A percentile compares a stretch with the other conserved stretches of the same genome.
These are phyloP conservation scores for Mycena galericulata DNA, from an alignment of 768 basidiomycete species.

Conservation along the genomic window DNA sequence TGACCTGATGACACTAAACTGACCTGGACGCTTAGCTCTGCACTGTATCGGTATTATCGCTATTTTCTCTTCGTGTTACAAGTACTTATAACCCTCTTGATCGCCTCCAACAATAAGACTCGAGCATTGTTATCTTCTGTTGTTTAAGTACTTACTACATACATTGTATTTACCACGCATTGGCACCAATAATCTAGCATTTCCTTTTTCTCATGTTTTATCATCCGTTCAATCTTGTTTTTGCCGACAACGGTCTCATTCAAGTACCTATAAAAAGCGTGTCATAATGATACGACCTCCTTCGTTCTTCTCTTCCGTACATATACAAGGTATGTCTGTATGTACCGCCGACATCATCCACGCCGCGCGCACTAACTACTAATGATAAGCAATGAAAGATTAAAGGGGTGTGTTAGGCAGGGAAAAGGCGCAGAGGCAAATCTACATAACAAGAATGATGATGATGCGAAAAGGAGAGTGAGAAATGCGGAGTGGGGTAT, in stretches of 20 bases:
- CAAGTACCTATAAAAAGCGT: not conserved
- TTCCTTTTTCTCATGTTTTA: too few relatives aligned
- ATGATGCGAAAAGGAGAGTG: slow-evolving; percentile 15
- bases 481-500: slow-evolving; percentile 27
- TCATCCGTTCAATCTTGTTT: too few relatives aligned
- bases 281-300: slow-evolving; percentile 22
- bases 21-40: too few relatives aligned
- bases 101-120: not conserved
- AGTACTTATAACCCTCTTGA: slow-evolving; percentile 16
- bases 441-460: slow-evolving; percentile 18
- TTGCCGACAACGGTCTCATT: too few relatives aligned
- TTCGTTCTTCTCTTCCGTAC: not conserved
- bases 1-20: slow-evolving; percentile 41
- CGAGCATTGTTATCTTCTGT: not conserved
- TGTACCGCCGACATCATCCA: not conserved
- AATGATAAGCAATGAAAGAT: slow-evolving; percentile 37
- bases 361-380: not conserved
- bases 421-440: not conserved
- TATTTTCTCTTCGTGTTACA: too few relatives aligned
- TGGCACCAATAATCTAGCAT: too few relatives aligned
- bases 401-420: slow-evolving; percentile 24
- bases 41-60: slow-evolving; percentile 23
- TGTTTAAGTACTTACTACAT: too few relatives aligned
- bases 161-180: too few relatives aligned
- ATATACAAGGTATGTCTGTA: slow-evolving; percentile 22